Evolutionary conservation across 1,284 basidiomycete species (phyloP).

Genomic region (Cryptococcus floricola): DNA sequence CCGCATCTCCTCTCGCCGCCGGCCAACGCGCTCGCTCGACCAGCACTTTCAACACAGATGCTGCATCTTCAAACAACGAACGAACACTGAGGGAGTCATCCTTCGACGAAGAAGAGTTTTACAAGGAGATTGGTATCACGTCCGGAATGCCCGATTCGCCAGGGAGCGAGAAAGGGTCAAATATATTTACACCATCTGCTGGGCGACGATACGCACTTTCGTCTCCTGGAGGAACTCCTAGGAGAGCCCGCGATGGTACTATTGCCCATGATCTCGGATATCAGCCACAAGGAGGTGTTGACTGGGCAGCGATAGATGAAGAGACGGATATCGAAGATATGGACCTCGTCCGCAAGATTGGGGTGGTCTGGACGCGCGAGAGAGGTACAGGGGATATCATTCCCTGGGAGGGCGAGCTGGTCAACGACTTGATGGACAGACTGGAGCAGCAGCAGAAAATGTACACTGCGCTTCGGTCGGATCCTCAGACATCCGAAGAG

Average conservation of each 20-base stretch:
- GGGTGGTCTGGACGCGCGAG: constrained; percentile 80
- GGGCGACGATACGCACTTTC: background rate
- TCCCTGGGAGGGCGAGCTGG: constrained; percentile 67
- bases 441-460: constrained; percentile 65
- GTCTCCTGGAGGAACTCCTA: background rate
- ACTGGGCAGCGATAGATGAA: constrained; percentile 3
- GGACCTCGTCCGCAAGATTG: constrained; percentile 51
- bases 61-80: background rate
- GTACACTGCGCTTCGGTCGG: constrained; percentile 58
- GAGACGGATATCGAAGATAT: constrained; percentile 26
- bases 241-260: background rate
- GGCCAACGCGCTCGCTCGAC: background rate
- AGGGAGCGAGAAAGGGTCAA: background rate
- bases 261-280: background rate
- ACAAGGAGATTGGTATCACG: background rate
- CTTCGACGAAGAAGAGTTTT: background rate
- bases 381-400: constrained; percentile 75
- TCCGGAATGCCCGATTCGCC: background rate
- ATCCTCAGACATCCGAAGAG: constrained; percentile 76
- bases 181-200: background rate
- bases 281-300: background rate
- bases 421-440: constrained; percentile 70
- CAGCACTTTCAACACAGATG: background rate
- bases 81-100: background rate
- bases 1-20: constrained; percentile 5